Evolutionary conservation across 129 eudicot species (phyloP), one percentile per base, ranked within the genome.

Genomic region (Chrysanthemum lavandulifolium): DNA sequence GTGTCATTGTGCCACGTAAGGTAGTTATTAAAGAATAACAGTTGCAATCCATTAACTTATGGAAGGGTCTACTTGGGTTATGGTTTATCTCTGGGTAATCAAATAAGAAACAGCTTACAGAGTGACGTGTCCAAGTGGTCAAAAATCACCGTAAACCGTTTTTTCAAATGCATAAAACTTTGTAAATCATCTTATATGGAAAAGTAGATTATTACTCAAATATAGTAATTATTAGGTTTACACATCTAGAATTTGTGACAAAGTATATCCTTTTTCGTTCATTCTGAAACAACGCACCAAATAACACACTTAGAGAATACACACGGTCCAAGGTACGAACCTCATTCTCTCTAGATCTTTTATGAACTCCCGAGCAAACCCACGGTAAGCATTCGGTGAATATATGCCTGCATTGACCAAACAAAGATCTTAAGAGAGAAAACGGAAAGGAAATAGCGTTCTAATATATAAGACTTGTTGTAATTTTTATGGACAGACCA

Each of bases 341-440:
- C 97, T 90, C 66, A 94, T 81, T 69, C 97, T 88, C 82, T 94
- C 99, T 77, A 94, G 74, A 85, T 94, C 99, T 75, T 94, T 94
- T 13, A 94, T 90, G 85, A 94, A 94, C 85, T 90, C 99, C 57
- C 99, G 91, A 62, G 99, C 99, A 90, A 94, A 94, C 52, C 99
- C 97, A 48, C 97, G 93, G 51, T 94, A 94, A 73, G 99, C 99
- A 86, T 94, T 94, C 43, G 97, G 99, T 15, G 99, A 94, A 83
- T 94, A 94, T 61, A 90, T 90, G 79, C 99, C 99, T 94, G 84
- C 75, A 80, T 21, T 74, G 31, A 55, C 27, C 27, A 79, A 66
- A 45, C 53, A 58, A 16, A 79, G 40, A 13, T 43, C 48, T 23
- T 50, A 23, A n/a, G n/a, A 5, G 6, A 25, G 2, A 6, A 1